phyloP scores from a whole-genome alignment of 2,329 filamentous ascomycete genomes.

The Camptophora hylomeconis region DNA sequence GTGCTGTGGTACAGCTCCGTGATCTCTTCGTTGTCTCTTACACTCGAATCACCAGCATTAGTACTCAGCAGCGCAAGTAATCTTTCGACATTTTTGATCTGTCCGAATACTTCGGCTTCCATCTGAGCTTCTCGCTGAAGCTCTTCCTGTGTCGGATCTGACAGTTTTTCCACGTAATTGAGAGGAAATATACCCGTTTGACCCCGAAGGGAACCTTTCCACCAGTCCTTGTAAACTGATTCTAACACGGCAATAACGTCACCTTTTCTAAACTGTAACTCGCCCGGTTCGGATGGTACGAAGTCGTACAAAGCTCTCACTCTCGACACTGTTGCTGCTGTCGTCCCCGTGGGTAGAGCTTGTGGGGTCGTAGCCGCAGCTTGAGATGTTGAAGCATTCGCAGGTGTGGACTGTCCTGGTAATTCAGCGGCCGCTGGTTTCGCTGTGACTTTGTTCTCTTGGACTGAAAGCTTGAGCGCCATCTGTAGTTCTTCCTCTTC shows the following conservation, averaged over 20 bases:
- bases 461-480: conserved; percentile 81
- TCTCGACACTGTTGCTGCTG: conserved; percentile 87
- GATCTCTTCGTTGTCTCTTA: conserved; percentile 94
- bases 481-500: conserved; percentile 97
- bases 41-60: conserved; percentile 62
- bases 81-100: conserved; percentile 68
- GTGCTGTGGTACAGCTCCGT: conserved; percentile 84
- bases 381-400: conserved; percentile 22
- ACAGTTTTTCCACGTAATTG: conserved; percentile 96
- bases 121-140: conserved; percentile 91
- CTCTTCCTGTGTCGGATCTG: conserved; percentile 88
- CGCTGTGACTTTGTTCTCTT: conserved; percentile 43
- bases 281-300: conserved; percentile 80
- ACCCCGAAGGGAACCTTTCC: conserved; percentile 87
- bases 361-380: conserved; percentile 36
- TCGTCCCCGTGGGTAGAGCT: conserved; percentile 66
- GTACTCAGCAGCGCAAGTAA: conserved; percentile 83
- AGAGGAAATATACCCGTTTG: conserved; percentile 96
- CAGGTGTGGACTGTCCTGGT: conserved; percentile 23
- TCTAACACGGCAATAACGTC: conserved; percentile 95
- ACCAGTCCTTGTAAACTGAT: conserved; percentile 99
- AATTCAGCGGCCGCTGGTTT: conserved; percentile 22
- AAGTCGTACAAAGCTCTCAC: conserved; percentile 93
- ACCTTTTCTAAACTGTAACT: conserved; percentile 90
- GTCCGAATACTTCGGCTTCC: conserved; percentile 68